Percentiles rank a stretch among this genome's conserved stretches.
Evolutionary conservation across 2,329 filamentous ascomycete genomes (phyloP).

Genomic region (Trichoderma sp.): DNA sequence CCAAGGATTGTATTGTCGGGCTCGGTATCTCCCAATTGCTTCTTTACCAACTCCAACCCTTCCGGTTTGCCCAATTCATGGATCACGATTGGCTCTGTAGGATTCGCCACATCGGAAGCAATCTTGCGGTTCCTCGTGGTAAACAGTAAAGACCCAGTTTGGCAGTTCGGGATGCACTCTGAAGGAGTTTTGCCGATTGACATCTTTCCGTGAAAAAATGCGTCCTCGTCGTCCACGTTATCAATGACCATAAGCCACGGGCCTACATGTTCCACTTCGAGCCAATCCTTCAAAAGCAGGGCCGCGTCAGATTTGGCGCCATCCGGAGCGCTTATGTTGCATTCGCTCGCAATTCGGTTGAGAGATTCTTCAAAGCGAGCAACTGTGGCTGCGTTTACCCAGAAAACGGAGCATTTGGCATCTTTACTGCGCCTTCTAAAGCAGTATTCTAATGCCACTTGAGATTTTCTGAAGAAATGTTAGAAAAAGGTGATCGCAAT

Average conservation of each 20-base stretch:
- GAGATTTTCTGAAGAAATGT: neutral
- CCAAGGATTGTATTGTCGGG: neutral
- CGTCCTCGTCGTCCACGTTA: slow-evolving; percentile 15
- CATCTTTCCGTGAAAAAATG: neutral
- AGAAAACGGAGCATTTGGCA: slow-evolving; percentile 10
- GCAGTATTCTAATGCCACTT: slow-evolving; percentile 16
- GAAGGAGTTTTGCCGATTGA: slow-evolving; percentile 8
- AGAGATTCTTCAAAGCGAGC: slow-evolving; percentile 18
- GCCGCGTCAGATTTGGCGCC: neutral
- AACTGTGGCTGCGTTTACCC: slow-evolving; percentile 12
- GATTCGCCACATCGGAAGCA: neutral
- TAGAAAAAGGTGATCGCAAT: neutral
- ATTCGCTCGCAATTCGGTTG: slow-evolving; percentile 14
- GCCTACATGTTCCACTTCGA: neutral
- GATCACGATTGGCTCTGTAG: neutral
- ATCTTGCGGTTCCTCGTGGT: slow-evolving; percentile 6
- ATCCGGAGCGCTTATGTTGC: neutral
- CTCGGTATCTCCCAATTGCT: neutral
- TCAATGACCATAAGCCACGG: slow-evolving; percentile 16
- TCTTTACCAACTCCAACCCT: neutral
- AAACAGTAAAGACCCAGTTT: slow-evolving; percentile 6
- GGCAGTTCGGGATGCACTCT: slow-evolving; percentile 9
- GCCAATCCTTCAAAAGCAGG: slow-evolving; percentile 9
- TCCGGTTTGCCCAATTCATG: neutral
- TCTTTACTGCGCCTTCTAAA: slow-evolving; percentile 1